Evolutionary conservation across 768 basidiomycete species (phyloP), one percentile per base, ranked within the genome.

Genomic region (Lentinus tigrinus): DNA sequence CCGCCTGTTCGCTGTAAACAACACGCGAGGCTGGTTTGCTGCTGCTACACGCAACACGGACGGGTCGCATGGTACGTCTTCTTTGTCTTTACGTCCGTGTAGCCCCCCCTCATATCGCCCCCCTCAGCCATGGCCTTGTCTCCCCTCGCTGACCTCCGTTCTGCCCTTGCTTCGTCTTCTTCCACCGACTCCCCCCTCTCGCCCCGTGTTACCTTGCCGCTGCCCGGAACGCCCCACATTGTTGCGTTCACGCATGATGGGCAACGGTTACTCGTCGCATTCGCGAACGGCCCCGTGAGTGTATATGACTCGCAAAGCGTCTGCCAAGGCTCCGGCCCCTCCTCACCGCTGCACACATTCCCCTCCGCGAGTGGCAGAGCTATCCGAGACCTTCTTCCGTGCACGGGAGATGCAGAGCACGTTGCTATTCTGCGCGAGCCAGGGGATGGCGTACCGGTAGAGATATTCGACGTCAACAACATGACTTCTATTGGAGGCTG

Each of bases 1-100:
- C 39, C 78, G 72, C 52, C 74, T 88, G 17, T 82, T 93, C 62
- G 79, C 84, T 3, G 75, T 81, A 3, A 78, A 85, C 3, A 88
- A 85, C 66, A 71, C 75, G 13, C 80, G 75, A 61, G 86, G 83
- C 27, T 91, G 85, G 84, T 92, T 91, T 70, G 86, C 82, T 46
- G 87, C 88, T 31, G 79, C 83, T 10, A 77, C 72, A 43, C 71
- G 73, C 38, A 72, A 73, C 48, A 65, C 71, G 52, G 61, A 47
- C 44, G 68, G 64, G 63, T 72, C 51, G 63, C 71, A 57, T 75
- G 74, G 83, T 83, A 55, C 43, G 77, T 61, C 8, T 21, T 27
- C 13, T 50, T 39, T 11, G 46, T 52, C 36, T 50, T 51, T 52
- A 47, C 19, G 21, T 19, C 26, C 47, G 8, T 9, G 4, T 23